Evolutionary conservation across 2,329 filamentous ascomycete genomes (phyloP), one percentile per base, ranked within the genome.

Genomic region (Atkinsonella texensis): DNA sequence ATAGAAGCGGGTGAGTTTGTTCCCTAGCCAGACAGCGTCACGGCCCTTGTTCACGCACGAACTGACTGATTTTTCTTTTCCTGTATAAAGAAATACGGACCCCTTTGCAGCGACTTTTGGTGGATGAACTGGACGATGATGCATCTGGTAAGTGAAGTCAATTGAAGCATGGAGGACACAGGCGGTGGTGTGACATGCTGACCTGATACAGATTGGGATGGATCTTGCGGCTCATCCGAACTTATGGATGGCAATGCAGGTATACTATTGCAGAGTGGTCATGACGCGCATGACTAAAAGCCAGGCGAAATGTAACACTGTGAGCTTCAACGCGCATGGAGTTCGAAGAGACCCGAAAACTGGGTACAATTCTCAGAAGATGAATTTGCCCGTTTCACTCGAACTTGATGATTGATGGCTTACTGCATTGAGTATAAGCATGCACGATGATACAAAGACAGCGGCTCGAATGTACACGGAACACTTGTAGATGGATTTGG

Each of bases 81-180:
- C 13, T 17, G 46, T 28, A 40, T 13, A 43, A 51, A 69, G 66
- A 68, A 31, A 68, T 79, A 4, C 54, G 75, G 12, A 70, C 72
- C 13, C 60, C 68, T n/a, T 71, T 87, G 59, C 70, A 70, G 39
- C 69, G 68, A 46, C 65, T 84, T n/a, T 69, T 77, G 43, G 71
- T 80, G 15, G 77, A 81, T 47, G 75, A 80, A 53, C 60, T 77
- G 51, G 78, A 81, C 54, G 77, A 81, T 49, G 78, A 81, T 50
- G 76, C 68, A 57, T 80, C 77, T 57, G 77, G 78, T 79, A 76
- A 45, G 40, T 44, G 47, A 28, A 23, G n/a, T 17, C 7, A n/a
- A 11, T 23, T 13, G 9, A 17, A 20, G n/a, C 31, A 11, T 35
- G n/a, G 18, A 35, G 15, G 15, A 4, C 20, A 38, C 31, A 43